Percentiles rank a stretch among this genome's conserved stretches.
Conservation (phyloP, 2,329 filamentous ascomycete genomes). For the Penicillium thymicola region DNA sequence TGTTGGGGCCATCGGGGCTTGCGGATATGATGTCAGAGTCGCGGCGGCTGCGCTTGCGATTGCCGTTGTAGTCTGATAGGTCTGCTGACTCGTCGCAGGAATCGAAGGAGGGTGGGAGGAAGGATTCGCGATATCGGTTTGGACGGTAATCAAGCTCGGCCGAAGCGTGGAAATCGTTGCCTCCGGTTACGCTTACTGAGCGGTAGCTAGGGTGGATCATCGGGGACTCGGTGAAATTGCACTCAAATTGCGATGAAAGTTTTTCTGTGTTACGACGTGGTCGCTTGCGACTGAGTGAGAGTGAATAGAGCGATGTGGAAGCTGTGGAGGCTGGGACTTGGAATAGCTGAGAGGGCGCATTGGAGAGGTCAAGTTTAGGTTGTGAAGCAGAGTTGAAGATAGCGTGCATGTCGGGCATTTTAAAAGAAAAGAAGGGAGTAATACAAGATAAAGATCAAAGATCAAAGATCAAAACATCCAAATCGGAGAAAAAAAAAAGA, state of each 20-base stretch:
- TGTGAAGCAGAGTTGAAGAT: slow-evolving; percentile 35
- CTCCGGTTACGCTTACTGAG: slow-evolving; percentile 29
- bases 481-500: slow-evolving; percentile 2
- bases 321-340: slow-evolving; percentile 37
- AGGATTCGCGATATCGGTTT: slow-evolving; percentile 39
- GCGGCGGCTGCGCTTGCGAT: slow-evolving; percentile 34
- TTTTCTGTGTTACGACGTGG: slow-evolving; percentile 28
- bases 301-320: slow-evolving; percentile 38
- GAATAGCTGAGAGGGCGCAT: slow-evolving; percentile 38
- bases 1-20: slow-evolving; percentile 12
- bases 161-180: slow-evolving; percentile 21
- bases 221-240: slow-evolving; percentile 31
- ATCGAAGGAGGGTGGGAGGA: slow-evolving; percentile 26
- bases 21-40: slow-evolving; percentile 30
- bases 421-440: background rate
- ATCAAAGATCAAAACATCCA: background rate
- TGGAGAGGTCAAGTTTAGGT: slow-evolving; percentile 39
- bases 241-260: slow-evolving; percentile 23
- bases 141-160: slow-evolving; percentile 43
- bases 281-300: slow-evolving; percentile 35
- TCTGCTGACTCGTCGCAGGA: slow-evolving; percentile 25
- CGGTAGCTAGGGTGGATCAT: slow-evolving; percentile 41
- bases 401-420: slow-evolving; percentile 31
- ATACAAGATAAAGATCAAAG: background rate
- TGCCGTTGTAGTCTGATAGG: slow-evolving; percentile 18